phyloP scores from a whole-genome alignment of 345 rosid genomes.

The Hibiscus tridactylites region DNA sequence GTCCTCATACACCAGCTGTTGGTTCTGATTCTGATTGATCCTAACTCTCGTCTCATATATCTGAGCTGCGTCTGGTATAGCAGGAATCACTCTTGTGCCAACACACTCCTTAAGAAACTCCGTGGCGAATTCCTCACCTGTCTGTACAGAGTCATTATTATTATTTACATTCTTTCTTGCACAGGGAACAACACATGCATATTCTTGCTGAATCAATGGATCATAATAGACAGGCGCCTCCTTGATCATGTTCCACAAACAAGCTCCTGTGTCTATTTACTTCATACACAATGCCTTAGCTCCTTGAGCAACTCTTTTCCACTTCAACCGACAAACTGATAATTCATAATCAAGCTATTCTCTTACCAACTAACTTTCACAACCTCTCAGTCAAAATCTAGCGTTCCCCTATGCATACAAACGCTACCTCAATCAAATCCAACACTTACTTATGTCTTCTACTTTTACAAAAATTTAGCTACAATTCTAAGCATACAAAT shows the following conservation, averaged over 20 bases:
- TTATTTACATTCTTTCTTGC: slow-evolving; percentile 25
- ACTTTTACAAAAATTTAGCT: background rate
- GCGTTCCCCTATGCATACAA: background rate
- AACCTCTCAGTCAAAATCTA: background rate
- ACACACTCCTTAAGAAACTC: slow-evolving; percentile 50
- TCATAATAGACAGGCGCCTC: slow-evolving; percentile 25
- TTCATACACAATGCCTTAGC: slow-evolving; percentile 11
- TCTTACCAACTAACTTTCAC: slow-evolving; percentile 8
- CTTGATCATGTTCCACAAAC: slow-evolving; percentile 16
- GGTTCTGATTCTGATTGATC: slow-evolving; percentile 26
- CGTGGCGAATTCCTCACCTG: slow-evolving; percentile 61
- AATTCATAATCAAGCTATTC: background rate
- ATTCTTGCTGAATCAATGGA: slow-evolving; percentile 28
- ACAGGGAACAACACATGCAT: slow-evolving; percentile 13
- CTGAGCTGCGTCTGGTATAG: slow-evolving; percentile 14
- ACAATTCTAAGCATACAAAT: background rate
- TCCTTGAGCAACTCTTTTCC: slow-evolving; percentile 12
- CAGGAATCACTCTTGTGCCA: slow-evolving; percentile 20
- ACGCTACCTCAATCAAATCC: background rate
- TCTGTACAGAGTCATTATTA: slow-evolving; percentile 39
- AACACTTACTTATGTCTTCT: background rate
- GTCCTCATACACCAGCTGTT: slow-evolving; percentile 30
- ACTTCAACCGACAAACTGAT: slow-evolving; percentile 4
- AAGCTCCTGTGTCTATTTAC: slow-evolving; percentile 11
- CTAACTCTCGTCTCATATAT: slow-evolving; percentile 19